Base-by-base conservation (phyloP, 441 rosid species). In the Croton setiger region DNA sequence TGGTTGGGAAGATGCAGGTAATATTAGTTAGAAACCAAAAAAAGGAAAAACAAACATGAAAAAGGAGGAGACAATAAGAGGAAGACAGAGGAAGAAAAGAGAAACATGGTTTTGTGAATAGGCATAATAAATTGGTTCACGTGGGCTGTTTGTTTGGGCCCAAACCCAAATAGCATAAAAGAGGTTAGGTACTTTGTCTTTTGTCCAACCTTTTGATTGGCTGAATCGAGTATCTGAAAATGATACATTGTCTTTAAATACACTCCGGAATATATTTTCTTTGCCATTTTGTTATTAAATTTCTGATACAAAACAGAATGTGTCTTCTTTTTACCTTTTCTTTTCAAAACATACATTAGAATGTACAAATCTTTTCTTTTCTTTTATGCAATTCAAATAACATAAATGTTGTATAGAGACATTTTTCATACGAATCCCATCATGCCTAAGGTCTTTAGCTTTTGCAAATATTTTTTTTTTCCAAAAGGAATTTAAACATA, bases 71-170 rank as follows among this genome's bases (percentile, higher is more conserved):
- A 27, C 31, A 27, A 2, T 36, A 39, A 65, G 21, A 17, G 2
- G 17, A 13, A 33, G 13, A 11, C 14, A 21, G 15, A 51, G 2
- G 9, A 57, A 31, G 12, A 23, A 4, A 43, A 36, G 15, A 21
- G 66, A 41, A 37, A 56, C 74, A 41, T 31, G 35, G 49, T 31
- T 66, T 62, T 37, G 68, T 71, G 18, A 8, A 48, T 18, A 11
- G 0, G 20, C 3, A 14, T 48, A 48, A 4, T 48, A 14, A 39
- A 7, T 39, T 5, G 10, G 7, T 39, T 48, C 69, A 69, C 56
- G 70, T 68, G 67, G 73, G 45, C 20, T 43, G 66, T 13, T n/a
- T 43, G 66, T 13, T n/a, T 55, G 58, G 78, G 48, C 62, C 55
- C 41, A 68, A 61, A 33, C 63, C 57, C 54, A 27, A 54, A 47